These are phyloP conservation scores for Leccinum olivaceopallidum DNA, from an alignment of 768 basidiomycete species.

Conservation along the genomic window DNA sequence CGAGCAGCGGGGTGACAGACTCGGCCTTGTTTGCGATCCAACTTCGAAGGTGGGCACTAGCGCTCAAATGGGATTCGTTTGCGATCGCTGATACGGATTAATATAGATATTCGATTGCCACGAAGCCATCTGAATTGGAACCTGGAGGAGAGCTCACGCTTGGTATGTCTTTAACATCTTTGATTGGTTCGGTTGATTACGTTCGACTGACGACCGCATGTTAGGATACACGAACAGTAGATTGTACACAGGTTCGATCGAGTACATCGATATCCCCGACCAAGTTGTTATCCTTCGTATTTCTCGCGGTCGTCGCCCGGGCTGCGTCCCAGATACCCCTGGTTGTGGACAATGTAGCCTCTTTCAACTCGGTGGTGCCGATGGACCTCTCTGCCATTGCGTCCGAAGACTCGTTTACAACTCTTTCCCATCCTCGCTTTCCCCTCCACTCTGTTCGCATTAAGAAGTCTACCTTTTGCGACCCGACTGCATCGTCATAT, in stretches of 20 bases:
- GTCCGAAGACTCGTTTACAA: constrained; percentile 34
- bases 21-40: constrained; percentile 45
- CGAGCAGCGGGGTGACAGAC: constrained; percentile 34
- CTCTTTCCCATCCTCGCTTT: constrained; percentile 49
- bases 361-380: neutral
- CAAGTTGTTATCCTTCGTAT: constrained; percentile 5
- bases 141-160: constrained; percentile 74
- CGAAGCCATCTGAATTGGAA: constrained; percentile 44
- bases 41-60: constrained; percentile 39
- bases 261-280: constrained; percentile 42
- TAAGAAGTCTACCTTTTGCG: constrained; percentile 63
- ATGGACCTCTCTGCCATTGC: constrained; percentile 28
- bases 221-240: constrained; percentile 43
- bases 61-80: neutral
- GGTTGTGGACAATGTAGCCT: neutral
- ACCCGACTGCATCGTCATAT: constrained; percentile 50
- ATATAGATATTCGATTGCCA: constrained; percentile 45
- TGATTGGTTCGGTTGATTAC: neutral
- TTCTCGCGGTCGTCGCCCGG: constrained; percentile 3
- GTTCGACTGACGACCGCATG: neutral
- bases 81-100: neutral
- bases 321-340: constrained; percentile 12
- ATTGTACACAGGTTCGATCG: too few relatives aligned
- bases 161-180: constrained; percentile 41
- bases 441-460: constrained; percentile 55